Evolutionary conservation across 2,329 filamentous ascomycete species (phyloP), one percentile per base, ranked within the genome.

Genomic region (Colletotrichum musicola): DNA sequence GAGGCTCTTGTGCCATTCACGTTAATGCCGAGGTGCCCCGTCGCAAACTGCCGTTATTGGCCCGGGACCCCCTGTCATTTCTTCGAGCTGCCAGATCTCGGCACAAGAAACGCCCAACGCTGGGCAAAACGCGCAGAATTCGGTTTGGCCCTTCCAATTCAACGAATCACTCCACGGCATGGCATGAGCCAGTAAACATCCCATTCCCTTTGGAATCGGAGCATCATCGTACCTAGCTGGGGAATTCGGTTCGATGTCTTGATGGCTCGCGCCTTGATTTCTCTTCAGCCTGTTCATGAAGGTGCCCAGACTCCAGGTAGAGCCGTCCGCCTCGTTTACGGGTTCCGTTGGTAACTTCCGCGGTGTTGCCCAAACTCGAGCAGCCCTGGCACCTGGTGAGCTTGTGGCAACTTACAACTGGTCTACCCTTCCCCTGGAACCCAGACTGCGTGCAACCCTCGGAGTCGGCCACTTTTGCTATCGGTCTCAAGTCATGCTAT

Each of bases 1-100:
- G 65, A 64, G 65, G 65, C 65, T 68, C 65, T 68, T 63, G 38
- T n/a, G 46, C 53, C n/a, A 30, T 22, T 57, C 40, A 64, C 16
- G 30, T 25, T 58, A 22, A 58, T 58, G 60, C 64, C 47, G 42
- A 47, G 25, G 30, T 58, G 60, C n/a, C 16, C 22, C 10, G 30
- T 35, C 30, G 30, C 30, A 49, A 13, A 50, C 40, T 58, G 46
- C 40, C 40, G 55, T 16, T 47, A 44, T 54, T 27, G 54, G 64
- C 54, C 59, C 59, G 54, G 64, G 25, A 4, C 49, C 55, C 49
- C 49, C 44, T 56, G 55, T 38, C 55, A 44, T 60, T 60, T 50
- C 49, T 60, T 14, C 51, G 40, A 35, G 46, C 65, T 55, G 47
- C 61, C 22, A 65, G 65, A 65, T 65, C 54, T 65, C 62, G 62